A percentile compares a stretch with the other conserved stretches of the same genome.
Evolutionary conservation across 1,284 basidiomycete genomes (phyloP).

Genomic region (Cryptococcus depauperatus): DNA sequence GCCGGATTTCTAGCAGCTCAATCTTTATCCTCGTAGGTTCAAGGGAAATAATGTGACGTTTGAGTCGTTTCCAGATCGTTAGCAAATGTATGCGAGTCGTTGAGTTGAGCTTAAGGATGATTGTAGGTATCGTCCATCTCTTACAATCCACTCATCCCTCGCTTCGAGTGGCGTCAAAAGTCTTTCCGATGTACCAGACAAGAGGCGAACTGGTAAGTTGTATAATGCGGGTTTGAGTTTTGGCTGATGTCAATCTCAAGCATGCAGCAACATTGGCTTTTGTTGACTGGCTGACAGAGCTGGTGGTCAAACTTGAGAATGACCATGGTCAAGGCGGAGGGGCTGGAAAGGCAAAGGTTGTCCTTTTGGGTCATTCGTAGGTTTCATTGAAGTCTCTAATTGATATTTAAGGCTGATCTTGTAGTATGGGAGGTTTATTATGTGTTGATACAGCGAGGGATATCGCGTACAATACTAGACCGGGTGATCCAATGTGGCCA

Average conservation of each 20-base stretch:
- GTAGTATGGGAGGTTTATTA: slow-evolving; percentile 81
- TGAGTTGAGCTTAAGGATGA: not conserved
- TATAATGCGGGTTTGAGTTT: not conserved
- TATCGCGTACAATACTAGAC: slow-evolving; percentile 50
- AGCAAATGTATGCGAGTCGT: not conserved
- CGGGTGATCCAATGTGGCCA: slow-evolving; percentile 40
- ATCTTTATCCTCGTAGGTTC: slow-evolving; percentile 28
- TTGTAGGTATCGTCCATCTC: slow-evolving; percentile 62
- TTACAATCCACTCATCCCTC: slow-evolving; percentile 49
- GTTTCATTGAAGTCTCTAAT: slow-evolving; percentile 15
- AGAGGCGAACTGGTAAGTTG: slow-evolving; percentile 68
- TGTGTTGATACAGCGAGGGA: slow-evolving; percentile 74
- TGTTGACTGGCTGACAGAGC: slow-evolving; percentile 76
- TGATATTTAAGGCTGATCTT: not conserved
- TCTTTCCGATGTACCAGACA: slow-evolving; percentile 90
- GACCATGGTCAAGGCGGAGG: slow-evolving; percentile 56
- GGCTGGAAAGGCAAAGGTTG: slow-evolving; percentile 68
- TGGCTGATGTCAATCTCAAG: slow-evolving; percentile 45
- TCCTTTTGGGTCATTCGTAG: slow-evolving; percentile 85
- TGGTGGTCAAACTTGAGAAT: slow-evolving; percentile 70
- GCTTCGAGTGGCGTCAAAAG: slow-evolving; percentile 58
- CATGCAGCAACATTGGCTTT: slow-evolving; percentile 70
- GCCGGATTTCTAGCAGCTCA: too few species aligned
- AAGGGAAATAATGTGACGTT: slow-evolving; percentile 47
- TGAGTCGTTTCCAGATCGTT: slow-evolving; percentile 43